Evolutionary conservation across 805 yeast species (phyloP).

Genomic region (Saccharomycopsis sp.): DNA sequence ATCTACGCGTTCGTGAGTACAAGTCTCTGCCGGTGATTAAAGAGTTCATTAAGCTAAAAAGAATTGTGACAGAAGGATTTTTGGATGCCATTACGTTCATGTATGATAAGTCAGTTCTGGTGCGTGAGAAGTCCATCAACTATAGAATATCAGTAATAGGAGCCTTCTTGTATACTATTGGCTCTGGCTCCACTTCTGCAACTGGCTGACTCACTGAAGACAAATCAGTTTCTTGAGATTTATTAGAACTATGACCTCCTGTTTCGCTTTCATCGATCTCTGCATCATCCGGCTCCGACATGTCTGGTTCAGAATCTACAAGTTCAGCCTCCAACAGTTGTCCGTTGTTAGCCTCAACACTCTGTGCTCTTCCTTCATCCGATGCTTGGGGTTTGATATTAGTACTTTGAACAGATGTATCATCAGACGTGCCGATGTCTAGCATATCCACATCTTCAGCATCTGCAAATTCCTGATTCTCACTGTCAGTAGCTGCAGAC

Average conservation of each 20-base stretch:
- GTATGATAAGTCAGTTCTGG: no score
- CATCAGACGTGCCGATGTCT: not conserved
- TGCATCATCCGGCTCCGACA: slow-evolving; percentile 22
- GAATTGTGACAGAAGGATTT: no score
- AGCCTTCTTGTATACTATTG: not conserved
- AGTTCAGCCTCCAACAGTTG: slow-evolving; percentile 13
- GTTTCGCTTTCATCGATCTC: slow-evolving; percentile 19
- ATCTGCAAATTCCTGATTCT: no score
- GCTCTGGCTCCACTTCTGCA: not conserved
- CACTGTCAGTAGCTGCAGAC: not conserved
- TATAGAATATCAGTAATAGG: not conserved
- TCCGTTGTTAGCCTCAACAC: no score
- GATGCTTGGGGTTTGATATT: slow-evolving; percentile 7
- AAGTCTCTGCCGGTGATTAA: no score
- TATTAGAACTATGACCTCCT: slow-evolving; percentile 3
- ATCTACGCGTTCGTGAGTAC: no score
- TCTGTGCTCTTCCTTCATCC: slow-evolving; percentile 3
- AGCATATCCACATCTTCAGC: slow-evolving; percentile 4
- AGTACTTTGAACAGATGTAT: not conserved
- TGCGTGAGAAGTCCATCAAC: no score
- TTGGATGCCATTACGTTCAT: no score
- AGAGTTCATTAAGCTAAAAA: no score
- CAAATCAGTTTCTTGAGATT: not conserved
- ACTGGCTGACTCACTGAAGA: not conserved
- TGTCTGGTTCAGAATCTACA: slow-evolving; percentile 26